Base-by-base conservation (phyloP, 2,329 filamentous ascomycete genomes). In the Tolypocladium amazonense region DNA sequence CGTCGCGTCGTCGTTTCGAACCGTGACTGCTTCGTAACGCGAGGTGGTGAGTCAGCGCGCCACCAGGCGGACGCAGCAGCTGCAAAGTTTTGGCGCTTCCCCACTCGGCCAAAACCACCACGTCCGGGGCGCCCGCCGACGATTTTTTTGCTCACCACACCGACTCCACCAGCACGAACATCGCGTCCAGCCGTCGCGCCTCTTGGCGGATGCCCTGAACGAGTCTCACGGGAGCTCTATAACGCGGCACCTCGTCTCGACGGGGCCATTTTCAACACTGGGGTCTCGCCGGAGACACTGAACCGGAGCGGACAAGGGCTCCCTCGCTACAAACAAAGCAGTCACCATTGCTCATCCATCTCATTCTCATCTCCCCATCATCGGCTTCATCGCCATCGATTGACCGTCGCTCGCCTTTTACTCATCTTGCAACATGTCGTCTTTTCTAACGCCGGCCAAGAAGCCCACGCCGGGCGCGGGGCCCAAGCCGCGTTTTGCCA, bases 371-470 rank as follows among this genome's bases (percentile, higher is more conserved):
- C 47, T 20, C 18, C n/a, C n/a, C n/a, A 20, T 30, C 50, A 12
- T 14, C 50, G 12, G 12, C 15, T 20, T 35, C 50, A 54, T 23
- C 30, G 8, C 20, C 20, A 15, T 37, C n/a, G 11, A 7, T 6
- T n/a, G 11, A 4, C 11, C 20, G 2, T 11, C 20, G 18, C 30
- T 33, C 6, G 4, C 5, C 9, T 23, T 37, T 9, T 20, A 15
- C 20, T 20, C 20, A 8, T 12, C 14, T n/a, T 7, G 12, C 50
- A 15, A 57, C 64, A 81, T 81, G 79, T 79, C 79, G 57, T 79
- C 77, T 38, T 75, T 79, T 60, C 67, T 79, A 57, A 78, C 73
- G 52, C 75, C 77, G 58, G 69, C 71, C 37, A 77, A 74, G 67
- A 70, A 70, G 63, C 64, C 66, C 55, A 65, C 62, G 60, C 62